Base-by-base conservation (phyloP, 2,329 filamentous ascomycete species). In the Aspergillus fijiensis region DNA sequence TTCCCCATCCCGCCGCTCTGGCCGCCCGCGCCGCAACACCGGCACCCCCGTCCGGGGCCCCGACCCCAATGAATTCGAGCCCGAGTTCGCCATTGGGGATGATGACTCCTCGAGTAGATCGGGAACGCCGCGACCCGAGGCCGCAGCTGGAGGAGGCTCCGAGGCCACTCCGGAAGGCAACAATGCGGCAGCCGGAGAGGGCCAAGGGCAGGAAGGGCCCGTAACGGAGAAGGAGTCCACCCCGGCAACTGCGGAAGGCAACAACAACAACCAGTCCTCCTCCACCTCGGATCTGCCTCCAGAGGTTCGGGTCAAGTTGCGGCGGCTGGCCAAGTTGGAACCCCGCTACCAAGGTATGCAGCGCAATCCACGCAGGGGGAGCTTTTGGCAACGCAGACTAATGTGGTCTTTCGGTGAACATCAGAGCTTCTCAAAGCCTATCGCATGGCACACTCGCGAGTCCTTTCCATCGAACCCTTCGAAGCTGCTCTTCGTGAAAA, bases 371-470 rank as follows among this genome's bases (percentile, higher is more conserved):
- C 23, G 10, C 7, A 25, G 12, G 5, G 16, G 16, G 39, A 45
- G 39, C 39, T 10, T 19, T n/a, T 11, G 4, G 11, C 7, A 5
- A 47, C 3, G 3, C 5, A 23, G 25, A 27, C 57, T 63, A 55
- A 63, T 27, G 10, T 6, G 31, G 9, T 35, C 16, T 29, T 45
- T 45, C 1, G 6, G 39, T 5, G 2, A 42, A 25, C 11, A 27
- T n/a, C 66, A 92, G 94, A 98, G 70, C 82, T 99, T 0, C 82
- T 98, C 53, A 89, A 92, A 59, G 96, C 94, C 9, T 99, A 99
- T 77, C 87, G 92, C 63, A 88, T 93, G 65, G 95, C 95, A 19
- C 94, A 99, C 79, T 87, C 90, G 59, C 88, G 92, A 55, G 91
- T 93, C 48, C 87, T 90, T 12, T 87, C 90, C 2, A 96, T 98